Evolutionary conservation across 768 basidiomycete species (phyloP).

Genomic region (Stropharia rugosoannulata): DNA sequence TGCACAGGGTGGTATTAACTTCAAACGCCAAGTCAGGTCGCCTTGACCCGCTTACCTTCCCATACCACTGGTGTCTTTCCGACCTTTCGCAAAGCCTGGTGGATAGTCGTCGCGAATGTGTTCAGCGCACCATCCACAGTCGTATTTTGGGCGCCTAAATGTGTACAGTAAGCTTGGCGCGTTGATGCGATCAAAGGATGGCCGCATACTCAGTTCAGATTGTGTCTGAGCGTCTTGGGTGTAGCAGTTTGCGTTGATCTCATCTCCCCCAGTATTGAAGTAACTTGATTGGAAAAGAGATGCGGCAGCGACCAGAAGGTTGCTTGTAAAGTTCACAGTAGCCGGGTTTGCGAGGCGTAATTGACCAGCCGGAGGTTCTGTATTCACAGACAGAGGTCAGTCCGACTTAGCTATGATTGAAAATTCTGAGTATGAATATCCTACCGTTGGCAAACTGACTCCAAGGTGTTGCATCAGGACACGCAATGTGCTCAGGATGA

Average conservation of each 20-base stretch:
- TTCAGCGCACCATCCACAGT: slow-evolving; percentile 66
- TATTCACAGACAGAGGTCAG: neutral
- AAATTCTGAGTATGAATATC: neutral
- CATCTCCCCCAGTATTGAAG: slow-evolving; percentile 84
- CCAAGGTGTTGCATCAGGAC: slow-evolving; percentile 61
- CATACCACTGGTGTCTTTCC: slow-evolving; percentile 82
- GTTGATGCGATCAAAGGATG: neutral
- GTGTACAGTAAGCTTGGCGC: neutral
- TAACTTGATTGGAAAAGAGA: slow-evolving; percentile 51
- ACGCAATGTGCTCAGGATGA: slow-evolving; percentile 77
- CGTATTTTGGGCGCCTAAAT: slow-evolving; percentile 33
- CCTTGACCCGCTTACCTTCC: slow-evolving; percentile 50
- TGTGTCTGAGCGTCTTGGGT: slow-evolving; percentile 57
- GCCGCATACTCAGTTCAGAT: slow-evolving; percentile 42
- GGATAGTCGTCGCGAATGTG: slow-evolving; percentile 56
- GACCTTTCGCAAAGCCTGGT: slow-evolving; percentile 44
- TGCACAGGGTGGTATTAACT: slow-evolving; percentile 33
- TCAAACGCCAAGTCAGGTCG: slow-evolving; percentile 1
- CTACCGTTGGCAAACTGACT: slow-evolving; percentile 52
- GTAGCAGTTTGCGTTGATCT: slow-evolving; percentile 71
- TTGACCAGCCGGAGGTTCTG: slow-evolving; percentile 84
- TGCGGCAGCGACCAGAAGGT: slow-evolving; percentile 52
- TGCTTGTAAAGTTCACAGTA: slow-evolving; percentile 59
- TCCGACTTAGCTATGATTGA: neutral
- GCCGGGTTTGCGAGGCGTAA: slow-evolving; percentile 64